Base-by-base conservation (phyloP, 2,329 filamentous ascomycete genomes). In the Colletotrichum tamarilloi region DNA sequence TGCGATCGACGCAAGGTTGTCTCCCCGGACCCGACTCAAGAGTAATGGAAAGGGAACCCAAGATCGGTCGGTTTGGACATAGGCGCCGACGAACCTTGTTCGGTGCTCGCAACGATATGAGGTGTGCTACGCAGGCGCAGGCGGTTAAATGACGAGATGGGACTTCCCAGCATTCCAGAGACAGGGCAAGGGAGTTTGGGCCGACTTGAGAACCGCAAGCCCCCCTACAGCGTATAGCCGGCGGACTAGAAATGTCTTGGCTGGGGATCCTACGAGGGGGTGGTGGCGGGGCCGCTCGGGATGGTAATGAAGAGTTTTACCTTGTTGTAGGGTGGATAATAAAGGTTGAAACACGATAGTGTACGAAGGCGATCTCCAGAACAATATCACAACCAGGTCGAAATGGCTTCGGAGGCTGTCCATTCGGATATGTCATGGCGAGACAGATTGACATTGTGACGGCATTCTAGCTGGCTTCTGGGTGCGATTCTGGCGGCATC, bases 1-100 rank as follows among this genome's bases (percentile, higher is more conserved):
- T 62, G 56, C 56, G 71, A 73, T 73, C 67, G 59, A 56, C 71
- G 67, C 71, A 73, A 65, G 71, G 71, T 42, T 71, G n/a, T 22
- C 22, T 49, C 26, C 42, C 19, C 24, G 55, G 56, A 19, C 26
- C 28, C 49, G 12, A 57, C 28, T 46, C 11, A 62, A 14, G 28
- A 55, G 60, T 22, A 38, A 62, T 26, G 28, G 35, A 12, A 59
- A 28, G 28, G 32, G 38, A 42, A 52, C 32, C 56, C 56, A 62
- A 57, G 28, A 57, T 38, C 52, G 56, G 12, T 22, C 24, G 32
- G 24, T 32, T n/a, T 57, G 30, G 16, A 32, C 8, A 57, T 28
- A 35, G 57, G 38, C 35, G 60, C 46, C 35, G 24, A 38, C 30
- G 30, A 55, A 26, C 59, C 66, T 53, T 59, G 66, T 35, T 42